These are phyloP conservation scores for Aspergillus awamori DNA, from an alignment of 2,329 filamentous ascomycete genomes.

Conservation along the genomic window DNA sequence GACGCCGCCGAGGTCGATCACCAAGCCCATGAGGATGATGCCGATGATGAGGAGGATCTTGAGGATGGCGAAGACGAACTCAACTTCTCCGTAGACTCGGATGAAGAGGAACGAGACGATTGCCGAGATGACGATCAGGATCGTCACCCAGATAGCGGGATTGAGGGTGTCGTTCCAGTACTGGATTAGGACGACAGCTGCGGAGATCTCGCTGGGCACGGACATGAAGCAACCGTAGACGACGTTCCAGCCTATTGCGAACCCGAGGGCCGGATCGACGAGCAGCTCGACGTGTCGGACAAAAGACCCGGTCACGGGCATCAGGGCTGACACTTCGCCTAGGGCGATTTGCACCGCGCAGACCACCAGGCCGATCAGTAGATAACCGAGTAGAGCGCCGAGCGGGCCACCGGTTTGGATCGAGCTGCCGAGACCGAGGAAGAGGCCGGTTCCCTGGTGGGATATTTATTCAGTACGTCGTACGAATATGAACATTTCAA, in stretches of 20 bases:
- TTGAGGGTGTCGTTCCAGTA: slow-evolving; percentile 34
- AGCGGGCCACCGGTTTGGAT: slow-evolving; percentile 55
- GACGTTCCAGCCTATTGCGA: slow-evolving; percentile 55
- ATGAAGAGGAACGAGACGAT: slow-evolving; percentile 61
- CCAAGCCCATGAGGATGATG: slow-evolving; percentile 51
- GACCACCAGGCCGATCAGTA: slow-evolving; percentile 53
- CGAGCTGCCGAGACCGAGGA: slow-evolving; percentile 55
- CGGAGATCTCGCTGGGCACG: slow-evolving; percentile 64
- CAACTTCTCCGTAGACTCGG: slow-evolving; percentile 53
- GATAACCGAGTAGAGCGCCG: slow-evolving; percentile 55
- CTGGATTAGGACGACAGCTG: slow-evolving; percentile 54
- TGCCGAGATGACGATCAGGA: slow-evolving; percentile 61
- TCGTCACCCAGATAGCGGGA: slow-evolving; percentile 46
- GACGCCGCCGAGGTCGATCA: slow-evolving; percentile 65
- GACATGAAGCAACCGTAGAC: slow-evolving; percentile 56
- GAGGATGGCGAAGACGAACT: slow-evolving; percentile 56
- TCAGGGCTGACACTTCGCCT: slow-evolving; percentile 55
- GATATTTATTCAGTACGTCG: too few relatives aligned
- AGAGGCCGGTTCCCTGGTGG: slow-evolving; percentile 50
- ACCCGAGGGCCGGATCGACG: slow-evolving; percentile 54
- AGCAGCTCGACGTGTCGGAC: slow-evolving; percentile 56
- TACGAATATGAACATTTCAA: too few relatives aligned
- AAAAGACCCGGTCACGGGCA: slow-evolving; percentile 56
- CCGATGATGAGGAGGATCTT: slow-evolving; percentile 55
- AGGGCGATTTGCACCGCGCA: slow-evolving; percentile 56